A percentile compares a stretch with the other conserved stretches of the same genome.
phyloP scores from a whole-genome alignment of 345 rosid species.

The Melaleuca alternifolia region DNA sequence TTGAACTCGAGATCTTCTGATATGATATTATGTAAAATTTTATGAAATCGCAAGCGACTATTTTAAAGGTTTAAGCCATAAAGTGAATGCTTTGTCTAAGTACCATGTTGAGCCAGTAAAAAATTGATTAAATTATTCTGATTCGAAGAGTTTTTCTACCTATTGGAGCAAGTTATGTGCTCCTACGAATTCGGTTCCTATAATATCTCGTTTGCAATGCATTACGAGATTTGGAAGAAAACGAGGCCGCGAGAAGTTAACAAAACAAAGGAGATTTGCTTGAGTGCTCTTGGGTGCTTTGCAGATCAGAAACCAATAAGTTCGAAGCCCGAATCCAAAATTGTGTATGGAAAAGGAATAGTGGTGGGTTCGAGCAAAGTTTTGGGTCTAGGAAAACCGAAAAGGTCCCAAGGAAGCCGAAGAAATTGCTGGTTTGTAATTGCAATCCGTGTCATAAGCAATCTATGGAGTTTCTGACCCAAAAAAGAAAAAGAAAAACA shows the following conservation, averaged over 20 bases:
- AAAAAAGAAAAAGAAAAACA: background rate
- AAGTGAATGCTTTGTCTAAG: background rate
- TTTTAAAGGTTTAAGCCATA: background rate
- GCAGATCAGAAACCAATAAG: background rate
- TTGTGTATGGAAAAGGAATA: background rate
- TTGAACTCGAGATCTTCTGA: background rate
- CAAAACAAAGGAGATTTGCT: background rate
- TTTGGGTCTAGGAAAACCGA: background rate
- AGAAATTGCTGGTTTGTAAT: background rate
- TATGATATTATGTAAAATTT: background rate
- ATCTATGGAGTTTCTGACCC: background rate
- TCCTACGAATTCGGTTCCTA: background rate
- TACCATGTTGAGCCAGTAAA: background rate
- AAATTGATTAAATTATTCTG: background rate
- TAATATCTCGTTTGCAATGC: background rate
- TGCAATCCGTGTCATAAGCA: background rate
- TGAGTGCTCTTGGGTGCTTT: background rate
- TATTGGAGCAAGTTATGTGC: background rate
- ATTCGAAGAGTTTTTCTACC: background rate
- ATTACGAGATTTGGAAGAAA: background rate
- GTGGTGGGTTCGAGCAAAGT: background rate
- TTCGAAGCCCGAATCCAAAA: background rate
- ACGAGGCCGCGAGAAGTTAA: background rate
- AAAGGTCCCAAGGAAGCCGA: background rate
- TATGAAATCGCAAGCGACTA: fast-evolving